Evolutionary conservation across 305 asterid genomes (phyloP), one percentile per base, ranked within the genome.

Genomic region (Plantago coronopus): DNA sequence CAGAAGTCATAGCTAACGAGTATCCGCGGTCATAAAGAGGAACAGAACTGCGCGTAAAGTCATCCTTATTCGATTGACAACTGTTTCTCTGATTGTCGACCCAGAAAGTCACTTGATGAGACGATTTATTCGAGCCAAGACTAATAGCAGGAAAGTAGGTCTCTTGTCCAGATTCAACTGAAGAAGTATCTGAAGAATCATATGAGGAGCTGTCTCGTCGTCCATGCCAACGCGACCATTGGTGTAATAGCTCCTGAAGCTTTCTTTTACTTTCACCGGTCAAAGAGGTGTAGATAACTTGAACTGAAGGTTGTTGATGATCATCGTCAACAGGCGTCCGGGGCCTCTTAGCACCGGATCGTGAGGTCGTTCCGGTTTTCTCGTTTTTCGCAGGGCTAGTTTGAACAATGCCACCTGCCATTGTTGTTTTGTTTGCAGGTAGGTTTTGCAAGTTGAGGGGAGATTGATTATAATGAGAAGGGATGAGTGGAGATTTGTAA

Each of bases 211-310:
- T n/a, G n/a, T n/a, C n/a, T n/a, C n/a, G n/a, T n/a, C n/a, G 69
- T 62, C 94, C 77, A 74, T 93, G 94, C 97, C 97, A 93, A 43
- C 70, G 82, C 27, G 99, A 87, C 99, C 99, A 93, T 64, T 82
- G 80, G 68, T 77, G 91, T 58, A 93, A 78, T 48, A 93, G 76
- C 79, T 86, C 96, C 79, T 85, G 87, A 43, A 89, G 95, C 79
- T 85, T 89, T 75, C 74, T 83, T 69, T 79, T 85, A 72, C 99
- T 89, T 73, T 87, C 91, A 58, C 99, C 85, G 66, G 94, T 80
- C 71, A 93, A 74, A 69, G 87, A 84, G 63, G 77, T 74, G 74
- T 78, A 93, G 21, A 73, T 62, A 31, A 93, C 83, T 74, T 68
- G 89, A 68, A 93, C 96, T 3, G 89, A 87, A 68, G 96, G 80